A percentile compares a stretch with the other conserved stretches of the same genome.
phyloP scores from a whole-genome alignment of 352 stramenopile species.

The Phytopythium ostracodes region DNA sequence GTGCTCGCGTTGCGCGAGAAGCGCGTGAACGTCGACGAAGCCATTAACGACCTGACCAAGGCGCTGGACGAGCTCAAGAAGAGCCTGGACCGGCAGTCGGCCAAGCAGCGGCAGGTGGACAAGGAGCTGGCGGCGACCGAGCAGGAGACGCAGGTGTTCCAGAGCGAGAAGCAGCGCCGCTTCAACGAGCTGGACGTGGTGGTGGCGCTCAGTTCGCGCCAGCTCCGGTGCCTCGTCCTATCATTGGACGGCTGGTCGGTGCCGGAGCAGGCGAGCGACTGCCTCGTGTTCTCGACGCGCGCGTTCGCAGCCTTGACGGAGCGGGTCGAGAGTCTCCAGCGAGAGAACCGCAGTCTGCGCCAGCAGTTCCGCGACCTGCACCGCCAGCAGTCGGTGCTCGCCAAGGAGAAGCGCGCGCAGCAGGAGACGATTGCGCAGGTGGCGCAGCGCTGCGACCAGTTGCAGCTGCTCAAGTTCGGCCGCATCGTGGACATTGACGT shows the following conservation, averaged over 20 bases:
- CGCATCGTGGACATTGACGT: constrained; percentile 83
- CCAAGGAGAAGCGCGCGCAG: constrained; percentile 76
- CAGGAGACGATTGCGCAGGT: constrained; percentile 62
- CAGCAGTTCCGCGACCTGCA: constrained; percentile 88
- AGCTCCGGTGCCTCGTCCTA: constrained; percentile 63
- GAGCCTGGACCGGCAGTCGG: constrained; percentile 74
- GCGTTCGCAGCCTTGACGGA: constrained; percentile 56
- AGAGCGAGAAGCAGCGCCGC: constrained; percentile 92
- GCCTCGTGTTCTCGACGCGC: constrained; percentile 71
- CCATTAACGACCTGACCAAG: constrained; percentile 79
- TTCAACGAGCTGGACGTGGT: constrained; percentile 89
- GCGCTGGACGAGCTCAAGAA: constrained; percentile 88
- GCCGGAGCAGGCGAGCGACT: constrained; percentile 40
- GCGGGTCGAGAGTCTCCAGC: constrained; percentile 77
- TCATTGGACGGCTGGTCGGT: constrained; percentile 31
- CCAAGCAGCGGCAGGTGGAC: constrained; percentile 88
- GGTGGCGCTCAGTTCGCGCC: constrained; percentile 64
- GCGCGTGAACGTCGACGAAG: constrained; percentile 89
- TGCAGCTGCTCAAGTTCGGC: constrained; percentile 81
- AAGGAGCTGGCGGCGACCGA: constrained; percentile 89
- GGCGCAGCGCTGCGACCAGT: constrained; percentile 65
- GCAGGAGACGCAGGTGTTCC: constrained; percentile 88
- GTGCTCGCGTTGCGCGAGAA: constrained; percentile 90
- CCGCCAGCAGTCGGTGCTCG: constrained; percentile 78
- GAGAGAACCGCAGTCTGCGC: constrained; percentile 82